These are phyloP conservation scores for Limnomonas spitsbergensis DNA, from an alignment of 139 green algal genomes.

Conservation along the genomic window DNA sequence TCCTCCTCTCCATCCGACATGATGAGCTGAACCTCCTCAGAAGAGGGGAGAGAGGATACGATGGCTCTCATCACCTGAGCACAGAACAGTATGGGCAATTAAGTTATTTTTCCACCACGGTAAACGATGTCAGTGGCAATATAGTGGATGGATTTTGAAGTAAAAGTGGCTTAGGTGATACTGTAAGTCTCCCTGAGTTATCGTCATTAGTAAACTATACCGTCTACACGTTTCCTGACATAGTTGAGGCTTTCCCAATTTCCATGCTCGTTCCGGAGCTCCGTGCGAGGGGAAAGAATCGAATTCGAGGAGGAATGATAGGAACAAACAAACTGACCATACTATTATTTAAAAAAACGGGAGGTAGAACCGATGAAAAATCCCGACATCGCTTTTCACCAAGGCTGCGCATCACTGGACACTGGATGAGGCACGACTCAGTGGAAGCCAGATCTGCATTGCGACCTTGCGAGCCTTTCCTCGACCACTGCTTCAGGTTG, in stretches of 20 bases:
- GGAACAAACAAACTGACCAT: too few species aligned
- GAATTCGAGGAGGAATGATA: too few species aligned
- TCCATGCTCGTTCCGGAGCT: too few species aligned
- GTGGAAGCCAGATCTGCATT: too few species aligned
- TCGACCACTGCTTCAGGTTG: too few species aligned
- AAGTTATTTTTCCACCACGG: background rate
- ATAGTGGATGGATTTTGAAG: background rate
- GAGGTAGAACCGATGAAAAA: too few species aligned
- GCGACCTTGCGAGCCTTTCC: too few species aligned
- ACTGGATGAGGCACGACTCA: too few species aligned
- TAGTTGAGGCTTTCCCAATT: background rate
- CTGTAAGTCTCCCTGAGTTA: background rate
- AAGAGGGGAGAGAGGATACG: background rate
- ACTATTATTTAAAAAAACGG: too few species aligned
- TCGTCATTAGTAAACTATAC: background rate
- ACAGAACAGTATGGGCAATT: background rate
- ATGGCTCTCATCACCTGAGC: conserved; percentile 4
- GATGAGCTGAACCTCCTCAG: conserved; percentile 8
- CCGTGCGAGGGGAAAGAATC: too few species aligned
- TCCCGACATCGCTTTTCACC: too few species aligned
- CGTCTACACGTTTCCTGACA: background rate
- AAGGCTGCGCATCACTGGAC: too few species aligned
- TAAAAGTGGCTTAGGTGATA: background rate
- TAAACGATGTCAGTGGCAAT: background rate
- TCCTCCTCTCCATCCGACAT: conserved; percentile 7